phyloP scores from a whole-genome alignment of 2,329 filamentous ascomycete species.

The Ceratocystis papillata region DNA sequence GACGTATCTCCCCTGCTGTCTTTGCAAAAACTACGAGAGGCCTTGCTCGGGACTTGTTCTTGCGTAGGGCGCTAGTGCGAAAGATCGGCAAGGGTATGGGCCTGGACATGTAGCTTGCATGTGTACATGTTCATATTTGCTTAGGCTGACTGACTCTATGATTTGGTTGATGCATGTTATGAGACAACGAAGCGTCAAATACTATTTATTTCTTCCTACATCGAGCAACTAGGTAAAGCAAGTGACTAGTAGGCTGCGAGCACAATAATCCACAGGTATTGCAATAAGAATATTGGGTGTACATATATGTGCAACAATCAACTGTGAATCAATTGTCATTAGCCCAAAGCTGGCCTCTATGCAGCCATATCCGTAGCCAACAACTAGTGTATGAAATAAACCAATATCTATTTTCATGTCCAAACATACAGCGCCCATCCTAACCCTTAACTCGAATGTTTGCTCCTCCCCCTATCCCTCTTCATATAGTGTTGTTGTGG shows the following conservation, averaged over 20 bases:
- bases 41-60: constrained; percentile 67
- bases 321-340: no score
- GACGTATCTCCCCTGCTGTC: constrained; percentile 57
- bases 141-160: no score
- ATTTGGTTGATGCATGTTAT: not conserved
- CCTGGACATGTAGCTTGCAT: constrained; percentile 32
- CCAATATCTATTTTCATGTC: not conserved
- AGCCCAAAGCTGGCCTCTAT: no score
- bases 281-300: not conserved
- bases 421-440: not conserved
- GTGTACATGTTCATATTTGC: no score
- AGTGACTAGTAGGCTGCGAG: no score
- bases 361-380: not conserved
- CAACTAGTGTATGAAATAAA: not conserved
- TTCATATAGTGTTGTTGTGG: not conserved
- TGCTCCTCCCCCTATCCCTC: no score
- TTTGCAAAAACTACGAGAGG: constrained; percentile 69
- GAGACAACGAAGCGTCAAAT: not conserved
- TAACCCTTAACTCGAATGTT: no score
- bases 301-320: not conserved
- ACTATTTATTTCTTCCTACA: not conserved
- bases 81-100: constrained; percentile 73
- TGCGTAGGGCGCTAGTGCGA: constrained; percentile 68
- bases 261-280: no score
- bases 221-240: not conserved